Conservation (phyloP, 2,329 filamentous ascomycete genomes). For the Ophiostoma himal-ulmi region DNA sequence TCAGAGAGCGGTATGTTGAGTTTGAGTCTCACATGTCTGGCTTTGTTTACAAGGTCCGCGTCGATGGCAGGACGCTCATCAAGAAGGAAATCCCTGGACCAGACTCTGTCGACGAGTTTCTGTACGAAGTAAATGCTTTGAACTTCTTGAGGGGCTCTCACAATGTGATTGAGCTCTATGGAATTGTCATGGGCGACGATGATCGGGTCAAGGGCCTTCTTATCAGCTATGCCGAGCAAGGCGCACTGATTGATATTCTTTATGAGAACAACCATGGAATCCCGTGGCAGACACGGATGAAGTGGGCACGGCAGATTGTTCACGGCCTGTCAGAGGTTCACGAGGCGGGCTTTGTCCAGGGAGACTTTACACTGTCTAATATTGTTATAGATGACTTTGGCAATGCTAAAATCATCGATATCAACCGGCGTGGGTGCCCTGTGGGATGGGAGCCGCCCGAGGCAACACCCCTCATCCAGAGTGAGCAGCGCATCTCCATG, state of each 20-base stretch:
- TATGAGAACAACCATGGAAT: slow-evolving; percentile 65
- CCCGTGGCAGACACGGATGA: slow-evolving; percentile 68
- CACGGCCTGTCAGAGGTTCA: slow-evolving; percentile 87
- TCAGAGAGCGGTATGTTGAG: slow-evolving; percentile 66
- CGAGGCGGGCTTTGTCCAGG: slow-evolving; percentile 92
- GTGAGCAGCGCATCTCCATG: slow-evolving; percentile 86
- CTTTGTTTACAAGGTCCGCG: slow-evolving; percentile 89
- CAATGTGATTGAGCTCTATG: slow-evolving; percentile 80
- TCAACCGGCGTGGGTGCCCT: slow-evolving; percentile 93
- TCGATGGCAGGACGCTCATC: slow-evolving; percentile 65
- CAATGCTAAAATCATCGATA: slow-evolving; percentile 95
- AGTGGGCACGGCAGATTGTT: slow-evolving; percentile 89
- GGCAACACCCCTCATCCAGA: slow-evolving; percentile 75
- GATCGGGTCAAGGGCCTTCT: slow-evolving; percentile 78
- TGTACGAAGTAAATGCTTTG: slow-evolving; percentile 97
- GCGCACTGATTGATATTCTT: slow-evolving; percentile 83
- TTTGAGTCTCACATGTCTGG: slow-evolving; percentile 94
- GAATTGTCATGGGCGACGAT: slow-evolving; percentile 77
- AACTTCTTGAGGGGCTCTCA: slow-evolving; percentile 65
- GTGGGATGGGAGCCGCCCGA: slow-evolving; percentile 98
- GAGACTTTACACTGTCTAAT: slow-evolving; percentile 94
- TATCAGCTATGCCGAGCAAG: slow-evolving; percentile 79
- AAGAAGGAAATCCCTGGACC: slow-evolving; percentile 98
- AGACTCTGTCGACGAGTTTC: slow-evolving; percentile 90
- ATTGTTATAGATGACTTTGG: slow-evolving; percentile 83